Conservation (phyloP, 2,329 filamentous ascomycete genomes). For the Verticillium albo-atrum region DNA sequence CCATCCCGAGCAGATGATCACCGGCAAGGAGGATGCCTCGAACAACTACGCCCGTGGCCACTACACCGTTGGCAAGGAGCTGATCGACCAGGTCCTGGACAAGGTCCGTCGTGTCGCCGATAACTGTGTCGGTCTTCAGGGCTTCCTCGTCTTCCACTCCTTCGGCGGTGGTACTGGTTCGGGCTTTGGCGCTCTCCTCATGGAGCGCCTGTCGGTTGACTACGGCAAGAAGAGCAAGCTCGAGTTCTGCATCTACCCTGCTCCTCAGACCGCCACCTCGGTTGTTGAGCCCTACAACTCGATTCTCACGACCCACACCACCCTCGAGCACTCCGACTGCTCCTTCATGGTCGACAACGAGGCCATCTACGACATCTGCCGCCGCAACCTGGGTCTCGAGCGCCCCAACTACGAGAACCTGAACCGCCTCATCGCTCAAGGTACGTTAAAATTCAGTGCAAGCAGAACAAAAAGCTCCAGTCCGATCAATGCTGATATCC, state of each 20-base stretch:
- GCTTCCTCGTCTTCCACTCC: conserved; percentile 99
- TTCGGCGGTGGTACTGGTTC: conserved; percentile 99
- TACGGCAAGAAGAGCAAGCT: conserved; percentile 99
- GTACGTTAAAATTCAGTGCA: too few species aligned
- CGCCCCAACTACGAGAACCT: conserved; percentile 98
- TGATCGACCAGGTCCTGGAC: conserved; percentile 96
- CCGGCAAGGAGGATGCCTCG: conserved; percentile 98
- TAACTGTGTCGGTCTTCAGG: conserved; percentile 96
- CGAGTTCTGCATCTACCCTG: conserved; percentile 98
- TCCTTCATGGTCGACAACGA: conserved; percentile 99
- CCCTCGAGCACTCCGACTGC: conserved; percentile 98
- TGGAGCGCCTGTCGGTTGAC: conserved; percentile 98
- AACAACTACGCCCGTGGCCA: conserved; percentile 99
- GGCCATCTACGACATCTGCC: conserved; percentile 99
- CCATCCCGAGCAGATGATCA: conserved; percentile 99
- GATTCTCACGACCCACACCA: conserved; percentile 97
- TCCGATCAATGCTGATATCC: conserved; percentile 14
- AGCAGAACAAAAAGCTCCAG: too few species aligned
- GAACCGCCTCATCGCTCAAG: conserved; percentile 97
- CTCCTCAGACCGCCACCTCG: conserved; percentile 92
- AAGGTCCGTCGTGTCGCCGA: conserved; percentile 97
- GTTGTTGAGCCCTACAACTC: conserved; percentile 99
- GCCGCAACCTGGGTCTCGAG: conserved; percentile 94
- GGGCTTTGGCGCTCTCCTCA: conserved; percentile 94
- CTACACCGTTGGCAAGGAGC: conserved; percentile 99